These are phyloP conservation scores for Glebionis coronaria DNA, from an alignment of 129 eudicot genomes.

Conservation along the genomic window DNA sequence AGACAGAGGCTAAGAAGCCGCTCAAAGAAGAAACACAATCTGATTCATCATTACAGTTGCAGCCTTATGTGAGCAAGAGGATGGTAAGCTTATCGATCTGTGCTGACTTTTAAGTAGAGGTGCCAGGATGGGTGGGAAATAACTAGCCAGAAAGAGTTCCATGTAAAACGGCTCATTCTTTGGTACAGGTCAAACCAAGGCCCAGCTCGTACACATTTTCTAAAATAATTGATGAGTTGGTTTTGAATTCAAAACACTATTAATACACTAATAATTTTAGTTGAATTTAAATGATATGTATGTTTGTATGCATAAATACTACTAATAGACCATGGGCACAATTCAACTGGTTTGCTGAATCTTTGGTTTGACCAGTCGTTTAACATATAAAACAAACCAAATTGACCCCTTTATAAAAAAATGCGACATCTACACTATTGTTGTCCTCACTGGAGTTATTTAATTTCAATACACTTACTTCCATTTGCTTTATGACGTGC, in stretches of 20 bases:
- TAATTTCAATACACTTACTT: neutral
- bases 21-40: constrained; percentile 36
- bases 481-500: constrained; percentile 19
- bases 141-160: neutral
- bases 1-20: constrained; percentile 39
- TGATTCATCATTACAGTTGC: constrained; percentile 45
- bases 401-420: neutral
- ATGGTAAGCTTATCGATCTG: constrained; percentile 43
- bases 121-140: neutral
- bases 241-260: neutral
- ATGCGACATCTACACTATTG: neutral
- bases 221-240: neutral
- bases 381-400: neutral
- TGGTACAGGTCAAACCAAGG: neutral
- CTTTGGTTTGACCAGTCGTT: neutral
- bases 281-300: neutral
- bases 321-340: neutral
- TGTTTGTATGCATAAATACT: neutral
- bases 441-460: neutral
- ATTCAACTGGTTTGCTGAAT: neutral
- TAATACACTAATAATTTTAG: neutral
- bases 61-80: constrained; percentile 93
- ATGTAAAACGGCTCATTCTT: neutral
- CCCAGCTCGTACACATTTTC: neutral
- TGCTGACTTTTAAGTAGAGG: neutral